Evolutionary conservation across 2,329 filamentous ascomycete genomes (phyloP), one percentile per base, ranked within the genome.

Genomic region (Botrytis elliptica): DNA sequence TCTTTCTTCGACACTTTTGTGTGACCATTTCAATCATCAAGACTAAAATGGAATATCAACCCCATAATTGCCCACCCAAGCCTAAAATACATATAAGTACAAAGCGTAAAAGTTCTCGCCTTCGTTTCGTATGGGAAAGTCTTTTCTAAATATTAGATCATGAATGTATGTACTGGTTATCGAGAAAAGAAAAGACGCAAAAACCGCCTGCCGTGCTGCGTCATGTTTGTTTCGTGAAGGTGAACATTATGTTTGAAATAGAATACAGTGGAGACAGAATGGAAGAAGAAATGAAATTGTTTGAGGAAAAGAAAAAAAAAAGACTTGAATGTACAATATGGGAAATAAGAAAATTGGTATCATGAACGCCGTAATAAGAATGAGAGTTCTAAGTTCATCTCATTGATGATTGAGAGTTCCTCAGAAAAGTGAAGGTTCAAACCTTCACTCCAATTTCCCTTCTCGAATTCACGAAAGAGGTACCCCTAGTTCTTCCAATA

Each of bases 41-140:
- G 49, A 68, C 33, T 25, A 18, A 42, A 29, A 42, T 42, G 25
- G 25, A 29, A 4, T 29, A 9, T 44, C 12, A 33, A 42, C 20
- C 55, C 20, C 12, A 4, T 52, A 25, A 59, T 44, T 18, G 16
- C 36, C n/a, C n/a, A 42, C 33, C 49, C 49, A 57, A 44, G 10
- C 66, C 66, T 57, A 57, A 57, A 57, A 57, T 57, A 57, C 66
- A 69, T 57, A 69, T 57, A 42, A 69, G 38, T 44, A 57, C 66
- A 69, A 33, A 57, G n/a, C 36, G 49, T 69, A 22, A 25, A 49
- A 69, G 25, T 57, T 10, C 49, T 57, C 66, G n/a, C 40, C 38
- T 40, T 69, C 66, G 49, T 59, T 57, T 59, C 38, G 20, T 57
- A 57, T 57, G 36, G 44, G 66, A 42, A 57, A 42, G 38, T 42